Percentiles rank a stretch among this genome's conserved stretches.
Evolutionary conservation across 2,329 filamentous ascomycete species (phyloP).

Genomic region (Neospermospora avenae): DNA sequence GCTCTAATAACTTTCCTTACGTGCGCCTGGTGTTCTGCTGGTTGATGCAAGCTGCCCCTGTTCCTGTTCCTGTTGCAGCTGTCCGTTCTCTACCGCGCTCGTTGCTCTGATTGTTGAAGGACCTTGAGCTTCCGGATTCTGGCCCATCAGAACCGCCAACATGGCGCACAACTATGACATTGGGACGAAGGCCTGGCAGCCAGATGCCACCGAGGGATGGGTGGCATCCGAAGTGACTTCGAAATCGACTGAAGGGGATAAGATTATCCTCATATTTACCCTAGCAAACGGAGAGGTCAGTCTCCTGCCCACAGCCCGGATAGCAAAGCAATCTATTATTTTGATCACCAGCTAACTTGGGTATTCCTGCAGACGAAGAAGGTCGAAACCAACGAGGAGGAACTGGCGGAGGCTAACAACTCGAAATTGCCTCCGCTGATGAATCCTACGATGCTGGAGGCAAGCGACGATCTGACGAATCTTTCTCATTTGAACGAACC

Average conservation of each 20-base stretch:
- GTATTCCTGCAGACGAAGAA: slow-evolving; percentile 61
- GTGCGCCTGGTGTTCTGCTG: background rate
- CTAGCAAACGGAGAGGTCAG: slow-evolving; percentile 89
- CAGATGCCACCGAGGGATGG: slow-evolving; percentile 94
- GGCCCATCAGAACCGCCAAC: slow-evolving; percentile 25
- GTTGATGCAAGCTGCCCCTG: slow-evolving; percentile 11
- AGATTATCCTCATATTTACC: slow-evolving; percentile 82
- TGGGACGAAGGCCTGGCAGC: slow-evolving; percentile 97
- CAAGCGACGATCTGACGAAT: slow-evolving; percentile 96
- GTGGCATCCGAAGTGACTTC: slow-evolving; percentile 90
- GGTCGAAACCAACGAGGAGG: slow-evolving; percentile 72
- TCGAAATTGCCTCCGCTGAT: slow-evolving; percentile 84
- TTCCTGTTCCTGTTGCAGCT: slow-evolving; percentile 18
- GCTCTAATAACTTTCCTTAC: background rate
- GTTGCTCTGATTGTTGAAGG: slow-evolving; percentile 13
- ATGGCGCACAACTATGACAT: slow-evolving; percentile 97
- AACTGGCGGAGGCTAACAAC: slow-evolving; percentile 73
- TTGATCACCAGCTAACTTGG: slow-evolving; percentile 28
- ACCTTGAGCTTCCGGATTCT: slow-evolving; percentile 16
- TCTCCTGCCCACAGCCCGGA: slow-evolving; percentile 19
- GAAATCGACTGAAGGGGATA: slow-evolving; percentile 80
- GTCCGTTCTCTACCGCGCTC: slow-evolving; percentile 17
- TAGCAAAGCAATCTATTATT: background rate
- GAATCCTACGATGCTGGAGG: slow-evolving; percentile 98
- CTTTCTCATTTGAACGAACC: slow-evolving; percentile 97